A percentile compares a stretch with the other conserved stretches of the same genome.
These are phyloP conservation scores for Microbotryum intermedium DNA, from an alignment of 1,284 basidiomycete species.

Conservation along the genomic window DNA sequence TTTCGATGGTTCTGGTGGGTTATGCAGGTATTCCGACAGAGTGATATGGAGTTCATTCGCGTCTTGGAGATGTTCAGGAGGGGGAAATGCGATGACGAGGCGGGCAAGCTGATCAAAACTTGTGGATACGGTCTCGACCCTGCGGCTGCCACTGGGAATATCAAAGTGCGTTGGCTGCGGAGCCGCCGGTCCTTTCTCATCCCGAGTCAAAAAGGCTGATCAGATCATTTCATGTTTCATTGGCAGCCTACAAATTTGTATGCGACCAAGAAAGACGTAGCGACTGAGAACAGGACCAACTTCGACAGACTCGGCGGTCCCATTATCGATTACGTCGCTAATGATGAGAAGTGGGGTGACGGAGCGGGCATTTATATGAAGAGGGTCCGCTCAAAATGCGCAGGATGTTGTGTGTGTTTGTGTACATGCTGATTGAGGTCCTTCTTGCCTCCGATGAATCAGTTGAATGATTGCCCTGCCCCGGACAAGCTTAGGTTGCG, in stretches of 20 bases:
- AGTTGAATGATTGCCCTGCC: slow-evolving; percentile 27
- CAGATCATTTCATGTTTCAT: background rate
- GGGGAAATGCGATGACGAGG: slow-evolving; percentile 25
- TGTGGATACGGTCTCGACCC: slow-evolving; percentile 21
- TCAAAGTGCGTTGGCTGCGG: slow-evolving; percentile 13
- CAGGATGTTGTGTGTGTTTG: too few relatives aligned
- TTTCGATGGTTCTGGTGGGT: background rate
- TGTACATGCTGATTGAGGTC: too few relatives aligned
- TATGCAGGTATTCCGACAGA: slow-evolving; percentile 31
- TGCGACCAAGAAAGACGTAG: slow-evolving; percentile 13
- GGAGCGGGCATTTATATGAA: too few relatives aligned
- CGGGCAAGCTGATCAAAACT: slow-evolving; percentile 10
- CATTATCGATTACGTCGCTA: too few relatives aligned
- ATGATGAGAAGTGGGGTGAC: too few relatives aligned
- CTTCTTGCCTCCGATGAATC: background rate
- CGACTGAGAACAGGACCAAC: slow-evolving; percentile 27
- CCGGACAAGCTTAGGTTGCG: slow-evolving; percentile 19
- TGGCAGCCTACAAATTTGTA: slow-evolving; percentile 32
- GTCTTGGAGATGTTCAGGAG: slow-evolving; percentile 31
- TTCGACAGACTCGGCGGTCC: slow-evolving; percentile 17
- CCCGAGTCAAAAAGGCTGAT: background rate
- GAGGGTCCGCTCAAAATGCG: too few relatives aligned
- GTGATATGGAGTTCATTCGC: slow-evolving; percentile 26
- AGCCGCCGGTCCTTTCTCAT: background rate
- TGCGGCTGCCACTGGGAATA: slow-evolving; percentile 11